Evolutionary conservation across 179 eudicot genomes (phyloP).

Genomic region (Drosera spatulata): DNA sequence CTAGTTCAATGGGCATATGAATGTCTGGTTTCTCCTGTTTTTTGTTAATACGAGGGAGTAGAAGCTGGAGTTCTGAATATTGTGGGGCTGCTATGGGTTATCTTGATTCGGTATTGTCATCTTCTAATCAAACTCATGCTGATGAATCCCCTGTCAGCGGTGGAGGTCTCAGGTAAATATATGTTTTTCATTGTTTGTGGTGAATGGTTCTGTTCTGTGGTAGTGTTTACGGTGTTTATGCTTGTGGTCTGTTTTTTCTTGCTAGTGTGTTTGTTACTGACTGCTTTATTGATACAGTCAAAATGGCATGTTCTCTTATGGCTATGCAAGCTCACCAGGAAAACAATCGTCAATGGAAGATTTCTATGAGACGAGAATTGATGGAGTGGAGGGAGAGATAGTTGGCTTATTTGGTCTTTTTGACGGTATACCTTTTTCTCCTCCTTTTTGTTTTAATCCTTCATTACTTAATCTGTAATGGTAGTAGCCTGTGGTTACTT

Average conservation of each 20-base stretch:
- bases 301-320: constrained; percentile 88
- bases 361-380: constrained; percentile 93
- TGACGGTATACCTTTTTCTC: constrained; percentile 48
- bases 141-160: constrained; percentile 64
- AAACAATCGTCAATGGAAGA: constrained; percentile 99
- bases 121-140: constrained; percentile 47
- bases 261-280: neutral
- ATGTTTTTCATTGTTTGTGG: neutral
- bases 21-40: too few relatives aligned
- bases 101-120: constrained; percentile 59
- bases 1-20: constrained; percentile 10
- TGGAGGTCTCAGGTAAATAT: constrained; percentile 60
- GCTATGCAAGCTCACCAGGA: constrained; percentile 97
- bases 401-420: constrained; percentile 96
- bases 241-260: neutral
- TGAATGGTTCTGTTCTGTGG: neutral
- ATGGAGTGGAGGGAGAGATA: constrained; percentile 86
- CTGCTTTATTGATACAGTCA: constrained; percentile 34
- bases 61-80: constrained; percentile 18
- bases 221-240: too few relatives aligned
- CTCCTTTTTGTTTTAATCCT: neutral
- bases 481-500: too few relatives aligned
- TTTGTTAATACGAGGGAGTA: constrained; percentile 8
- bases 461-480: neutral
- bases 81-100: constrained; percentile 58